phyloP scores from a whole-genome alignment of 106 monocot genomes.

The Amphibolis antarctica region DNA sequence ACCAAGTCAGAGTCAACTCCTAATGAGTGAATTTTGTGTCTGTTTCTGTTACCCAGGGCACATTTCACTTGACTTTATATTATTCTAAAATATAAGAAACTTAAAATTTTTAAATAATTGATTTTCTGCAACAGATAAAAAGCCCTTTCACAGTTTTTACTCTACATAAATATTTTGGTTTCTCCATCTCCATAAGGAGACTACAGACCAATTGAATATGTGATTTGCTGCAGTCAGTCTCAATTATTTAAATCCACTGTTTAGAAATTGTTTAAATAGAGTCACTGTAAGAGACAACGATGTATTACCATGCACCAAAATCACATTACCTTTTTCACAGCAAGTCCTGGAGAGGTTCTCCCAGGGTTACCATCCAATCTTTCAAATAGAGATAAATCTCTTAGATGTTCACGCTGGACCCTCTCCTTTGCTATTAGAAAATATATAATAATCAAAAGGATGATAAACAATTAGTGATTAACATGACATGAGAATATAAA shows the following conservation, averaged over 20 bases:
- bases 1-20: too few relatives aligned
- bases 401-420: slow-evolving; percentile 61
- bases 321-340: slow-evolving; percentile 69
- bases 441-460: background rate
- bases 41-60: too few relatives aligned
- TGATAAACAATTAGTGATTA: background rate
- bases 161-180: too few relatives aligned
- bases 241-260: background rate
- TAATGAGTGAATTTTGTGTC: too few relatives aligned
- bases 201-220: background rate
- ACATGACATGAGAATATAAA: background rate
- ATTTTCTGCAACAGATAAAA: too few relatives aligned
- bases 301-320: background rate
- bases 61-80: too few relatives aligned
- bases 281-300: background rate
- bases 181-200: too few relatives aligned
- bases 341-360: slow-evolving; percentile 55
- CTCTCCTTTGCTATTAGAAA: slow-evolving; percentile 57
- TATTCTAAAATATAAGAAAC: too few relatives aligned
- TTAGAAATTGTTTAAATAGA: background rate
- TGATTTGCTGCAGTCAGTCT: background rate
- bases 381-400: slow-evolving; percentile 82
- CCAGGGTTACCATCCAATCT: slow-evolving; percentile 68
- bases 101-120: too few relatives aligned
- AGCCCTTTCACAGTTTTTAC: too few relatives aligned